Percentiles rank a stretch among this genome's conserved stretches.
phyloP scores from a whole-genome alignment of 257 asterid genomes.

The Ilex aquifolium region DNA sequence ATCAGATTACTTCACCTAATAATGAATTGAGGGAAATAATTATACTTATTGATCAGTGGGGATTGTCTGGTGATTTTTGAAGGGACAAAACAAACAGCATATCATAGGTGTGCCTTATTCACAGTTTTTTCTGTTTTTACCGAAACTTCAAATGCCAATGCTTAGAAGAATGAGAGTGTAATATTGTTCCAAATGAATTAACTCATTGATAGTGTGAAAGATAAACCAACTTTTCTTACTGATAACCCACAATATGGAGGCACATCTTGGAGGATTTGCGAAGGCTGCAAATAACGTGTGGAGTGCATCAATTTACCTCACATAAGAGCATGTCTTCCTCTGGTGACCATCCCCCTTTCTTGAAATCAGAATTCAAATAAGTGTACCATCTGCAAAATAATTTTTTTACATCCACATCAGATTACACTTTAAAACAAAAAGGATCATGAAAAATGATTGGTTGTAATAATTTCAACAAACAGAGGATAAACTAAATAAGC shows the following conservation, averaged over 20 bases:
- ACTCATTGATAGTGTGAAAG: not conserved
- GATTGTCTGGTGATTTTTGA: no score
- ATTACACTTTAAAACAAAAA: not conserved
- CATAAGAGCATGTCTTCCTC: conserved; percentile 97
- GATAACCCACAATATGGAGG: not conserved
- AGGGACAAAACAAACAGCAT: no score
- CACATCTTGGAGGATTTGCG: not conserved
- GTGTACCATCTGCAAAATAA: conserved; percentile 74
- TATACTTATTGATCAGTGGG: no score
- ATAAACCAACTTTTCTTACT: not conserved
- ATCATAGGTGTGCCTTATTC: no score
- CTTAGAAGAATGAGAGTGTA: no score
- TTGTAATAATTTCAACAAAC: no score
- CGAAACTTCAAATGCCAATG: no score
- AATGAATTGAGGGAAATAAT: no score
- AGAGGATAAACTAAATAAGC: not conserved
- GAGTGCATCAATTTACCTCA: conserved; percentile 45
- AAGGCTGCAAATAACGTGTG: not conserved
- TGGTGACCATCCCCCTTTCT: conserved; percentile 99
- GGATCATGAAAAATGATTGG: no score
- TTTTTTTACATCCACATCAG: conserved; percentile 8
- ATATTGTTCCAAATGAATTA: no score
- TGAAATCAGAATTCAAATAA: conserved; percentile 96
- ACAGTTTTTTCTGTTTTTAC: no score
- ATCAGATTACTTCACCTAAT: no score